Percentiles rank a stretch among this genome's conserved stretches.
phyloP scores from a whole-genome alignment of 176 grass and related monocot genomes.

The Aegilops longissima region DNA sequence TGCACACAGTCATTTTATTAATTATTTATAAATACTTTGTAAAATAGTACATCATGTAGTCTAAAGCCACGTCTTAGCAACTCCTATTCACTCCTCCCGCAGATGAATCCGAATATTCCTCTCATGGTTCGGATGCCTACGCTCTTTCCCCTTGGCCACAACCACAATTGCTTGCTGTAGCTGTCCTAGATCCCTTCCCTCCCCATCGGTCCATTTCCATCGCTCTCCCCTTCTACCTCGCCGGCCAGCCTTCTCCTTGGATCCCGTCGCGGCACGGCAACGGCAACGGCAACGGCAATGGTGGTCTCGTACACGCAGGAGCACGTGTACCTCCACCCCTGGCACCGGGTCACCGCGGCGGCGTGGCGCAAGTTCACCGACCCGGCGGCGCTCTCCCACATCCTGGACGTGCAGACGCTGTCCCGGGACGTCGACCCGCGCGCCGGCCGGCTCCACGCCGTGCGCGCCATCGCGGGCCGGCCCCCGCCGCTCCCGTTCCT shows the following conservation, averaged over 20 bases:
- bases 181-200: too few species aligned
- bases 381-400: constrained; percentile 49
- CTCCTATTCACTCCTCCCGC: too few species aligned
- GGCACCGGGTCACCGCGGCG: constrained; percentile 73
- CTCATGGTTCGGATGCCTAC: background rate
- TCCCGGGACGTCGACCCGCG: constrained; percentile 28
- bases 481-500: constrained; percentile 59
- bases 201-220: background rate
- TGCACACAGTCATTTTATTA: too few species aligned
- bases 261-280: too few species aligned
- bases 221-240: background rate
- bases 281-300: constrained; percentile 8
- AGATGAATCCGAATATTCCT: background rate
- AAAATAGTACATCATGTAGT: too few species aligned
- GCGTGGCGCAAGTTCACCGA: constrained; percentile 85
- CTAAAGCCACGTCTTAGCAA: too few species aligned
- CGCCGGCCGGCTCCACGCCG: constrained; percentile 37
- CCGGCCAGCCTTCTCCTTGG: too few species aligned
- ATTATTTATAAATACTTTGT: too few species aligned
- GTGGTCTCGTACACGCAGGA: constrained; percentile 72
- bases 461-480: constrained; percentile 52
- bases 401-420: constrained; percentile 70
- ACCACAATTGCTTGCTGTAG: too few species aligned
- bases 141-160: background rate
- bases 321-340: constrained; percentile 77